Evolutionary conservation across 2,329 filamentous ascomycete genomes (phyloP).

Genomic region (Waltergamsia citrina): DNA sequence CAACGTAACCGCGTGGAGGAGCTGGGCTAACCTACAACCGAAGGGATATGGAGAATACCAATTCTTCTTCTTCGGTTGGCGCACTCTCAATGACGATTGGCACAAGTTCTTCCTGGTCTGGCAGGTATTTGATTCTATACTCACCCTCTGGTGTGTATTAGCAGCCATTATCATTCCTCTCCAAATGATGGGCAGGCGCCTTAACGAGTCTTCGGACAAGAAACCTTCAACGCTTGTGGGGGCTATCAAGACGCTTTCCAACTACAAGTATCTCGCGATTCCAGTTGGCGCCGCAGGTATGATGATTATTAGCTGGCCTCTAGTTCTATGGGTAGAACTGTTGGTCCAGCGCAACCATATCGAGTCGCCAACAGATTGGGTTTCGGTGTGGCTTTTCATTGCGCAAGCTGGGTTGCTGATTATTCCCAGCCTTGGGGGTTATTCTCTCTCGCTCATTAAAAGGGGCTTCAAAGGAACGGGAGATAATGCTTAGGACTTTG

Average conservation of each 20-base stretch:
- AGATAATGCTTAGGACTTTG: too few relatives aligned
- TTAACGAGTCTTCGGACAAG: constrained; percentile 3
- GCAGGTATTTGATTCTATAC: constrained; percentile 8
- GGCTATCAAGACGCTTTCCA: neutral
- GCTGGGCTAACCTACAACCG: constrained; percentile 6
- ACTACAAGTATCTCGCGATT: constrained; percentile 7
- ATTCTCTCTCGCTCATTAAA: too few relatives aligned
- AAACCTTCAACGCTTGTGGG: neutral
- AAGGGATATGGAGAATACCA: constrained; percentile 8
- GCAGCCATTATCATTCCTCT: constrained; percentile 3
- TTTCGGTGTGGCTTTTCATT: constrained; percentile 8
- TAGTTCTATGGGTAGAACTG: constrained; percentile 9
- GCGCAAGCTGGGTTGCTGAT: constrained; percentile 7
- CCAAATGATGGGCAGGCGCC: neutral
- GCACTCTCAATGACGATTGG: constrained; percentile 8
- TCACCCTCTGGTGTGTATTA: constrained; percentile 4
- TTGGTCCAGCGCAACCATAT: constrained; percentile 9
- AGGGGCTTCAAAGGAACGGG: too few relatives aligned
- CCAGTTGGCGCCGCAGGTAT: constrained; percentile 6
- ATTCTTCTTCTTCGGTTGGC: constrained; percentile 12
- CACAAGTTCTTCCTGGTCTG: constrained; percentile 10
- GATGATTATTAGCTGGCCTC: constrained; percentile 7
- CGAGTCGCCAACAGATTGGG: constrained; percentile 8
- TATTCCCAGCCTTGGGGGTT: constrained; percentile 5
- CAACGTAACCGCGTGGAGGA: constrained; percentile 8